Percentiles rank a stretch among this genome's conserved stretches.
These are phyloP conservation scores for Rhododendron henanense DNA, from an alignment of 148 eudicot species.

Conservation along the genomic window DNA sequence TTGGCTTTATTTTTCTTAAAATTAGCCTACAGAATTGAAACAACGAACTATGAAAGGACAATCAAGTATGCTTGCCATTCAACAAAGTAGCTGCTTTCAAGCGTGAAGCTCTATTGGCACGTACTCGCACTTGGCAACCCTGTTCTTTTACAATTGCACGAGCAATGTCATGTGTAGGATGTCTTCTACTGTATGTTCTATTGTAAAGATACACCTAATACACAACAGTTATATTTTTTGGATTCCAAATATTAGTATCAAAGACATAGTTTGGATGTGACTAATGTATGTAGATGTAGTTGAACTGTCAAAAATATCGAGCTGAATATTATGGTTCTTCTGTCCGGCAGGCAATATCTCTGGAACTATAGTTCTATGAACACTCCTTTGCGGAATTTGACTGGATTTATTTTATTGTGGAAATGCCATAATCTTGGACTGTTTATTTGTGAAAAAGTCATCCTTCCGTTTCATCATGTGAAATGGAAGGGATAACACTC, in stretches of 20 bases:
- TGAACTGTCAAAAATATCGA: not conserved
- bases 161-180: not conserved
- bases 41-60: not conserved
- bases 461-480: not conserved
- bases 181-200: not conserved
- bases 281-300: not conserved
- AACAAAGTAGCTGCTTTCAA: not conserved
- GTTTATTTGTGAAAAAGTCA: not conserved
- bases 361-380: not conserved
- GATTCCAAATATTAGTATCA: not conserved
- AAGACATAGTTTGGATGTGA: not conserved
- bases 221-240: not conserved
- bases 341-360: not conserved
- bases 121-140: not conserved
- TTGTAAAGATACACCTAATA: not conserved
- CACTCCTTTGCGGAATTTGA: not conserved
- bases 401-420: not conserved
- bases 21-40: not conserved
- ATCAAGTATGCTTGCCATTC: not conserved
- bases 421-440: not conserved
- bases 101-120: not conserved
- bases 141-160: not conserved
- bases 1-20: not conserved
- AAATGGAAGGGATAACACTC: not conserved
- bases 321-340: not conserved